Conservation (phyloP, 2,329 filamentous ascomycete species). For the Talaromyces amestolkiae region DNA sequence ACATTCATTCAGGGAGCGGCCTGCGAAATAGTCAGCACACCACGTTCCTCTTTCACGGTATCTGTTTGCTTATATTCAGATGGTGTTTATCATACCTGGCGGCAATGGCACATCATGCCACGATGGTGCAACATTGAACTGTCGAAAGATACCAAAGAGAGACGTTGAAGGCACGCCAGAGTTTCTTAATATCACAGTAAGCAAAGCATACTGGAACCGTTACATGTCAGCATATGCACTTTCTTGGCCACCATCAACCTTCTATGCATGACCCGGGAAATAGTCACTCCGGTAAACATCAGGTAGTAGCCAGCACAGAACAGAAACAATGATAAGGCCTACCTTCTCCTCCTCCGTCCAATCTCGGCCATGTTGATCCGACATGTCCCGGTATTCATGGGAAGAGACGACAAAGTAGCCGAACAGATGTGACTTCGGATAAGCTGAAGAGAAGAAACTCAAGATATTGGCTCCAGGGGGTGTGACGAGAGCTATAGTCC, state of each 20-base stretch:
- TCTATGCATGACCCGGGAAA: not conserved
- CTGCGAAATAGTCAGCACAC: slow-evolving; percentile 18
- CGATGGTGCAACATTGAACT: slow-evolving; percentile 36
- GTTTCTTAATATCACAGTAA: slow-evolving; percentile 44
- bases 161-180: slow-evolving; percentile 36
- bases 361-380: slow-evolving; percentile 42
- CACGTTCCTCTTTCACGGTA: not conserved
- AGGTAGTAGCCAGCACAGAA: not conserved
- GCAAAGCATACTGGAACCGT: slow-evolving; percentile 36
- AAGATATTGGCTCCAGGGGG: not conserved
- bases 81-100: slow-evolving; percentile 34
- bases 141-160: slow-evolving; percentile 40
- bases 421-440: not conserved
- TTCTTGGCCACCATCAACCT: not conserved
- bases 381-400: slow-evolving; percentile 44
- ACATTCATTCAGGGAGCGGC: slow-evolving; percentile 19
- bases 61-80: not conserved
- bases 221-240: slow-evolving; percentile 7
- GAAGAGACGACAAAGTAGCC: slow-evolving; percentile 20
- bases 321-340: slow-evolving; percentile 21
- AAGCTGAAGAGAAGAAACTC: not conserved
- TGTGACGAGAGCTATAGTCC: not conserved
- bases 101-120: slow-evolving; percentile 45
- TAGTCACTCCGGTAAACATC: not conserved
- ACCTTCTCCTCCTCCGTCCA: slow-evolving; percentile 49